Conservation (phyloP, 2,329 filamentous ascomycete species). For the Acephala macrosclerotiorum region DNA sequence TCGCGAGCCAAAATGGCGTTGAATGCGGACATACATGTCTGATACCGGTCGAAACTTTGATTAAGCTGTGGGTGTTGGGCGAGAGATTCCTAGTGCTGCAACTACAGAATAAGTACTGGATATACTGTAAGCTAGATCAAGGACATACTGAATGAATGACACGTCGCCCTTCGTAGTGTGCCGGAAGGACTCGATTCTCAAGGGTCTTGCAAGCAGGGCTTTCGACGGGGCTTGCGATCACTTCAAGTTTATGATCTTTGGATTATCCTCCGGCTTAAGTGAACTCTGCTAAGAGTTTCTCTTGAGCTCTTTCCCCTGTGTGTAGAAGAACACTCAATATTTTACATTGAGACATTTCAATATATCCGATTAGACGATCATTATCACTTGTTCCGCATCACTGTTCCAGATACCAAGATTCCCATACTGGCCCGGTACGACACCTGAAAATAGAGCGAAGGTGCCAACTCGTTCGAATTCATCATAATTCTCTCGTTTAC, state of each 20-base stretch:
- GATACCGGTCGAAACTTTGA: background rate
- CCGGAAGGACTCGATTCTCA: no score
- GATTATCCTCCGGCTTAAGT: no score
- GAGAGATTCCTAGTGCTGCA: conserved; percentile 2
- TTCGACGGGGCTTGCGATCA: no score
- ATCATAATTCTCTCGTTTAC: background rate
- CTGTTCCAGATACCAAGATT: background rate
- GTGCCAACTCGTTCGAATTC: conserved; percentile 1
- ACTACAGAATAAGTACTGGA: conserved; percentile 18
- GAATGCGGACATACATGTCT: background rate
- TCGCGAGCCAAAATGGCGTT: background rate
- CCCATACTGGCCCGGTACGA: background rate
- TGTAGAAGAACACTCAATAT: no score
- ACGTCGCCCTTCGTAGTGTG: no score
- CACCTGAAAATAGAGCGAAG: background rate
- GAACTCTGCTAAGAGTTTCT: no score
- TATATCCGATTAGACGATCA: background rate
- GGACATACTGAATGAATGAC: no score
- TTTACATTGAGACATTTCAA: no score
- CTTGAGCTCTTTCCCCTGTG: no score
- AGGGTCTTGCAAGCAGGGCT: no score
- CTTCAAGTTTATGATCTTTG: no score
- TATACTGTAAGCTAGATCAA: background rate
- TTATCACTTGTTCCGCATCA: background rate
- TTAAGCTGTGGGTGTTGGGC: conserved; percentile 13